These are phyloP conservation scores for Penicillium flavigenum DNA, from an alignment of 495 filamentous ascomycete species.

Conservation along the genomic window DNA sequence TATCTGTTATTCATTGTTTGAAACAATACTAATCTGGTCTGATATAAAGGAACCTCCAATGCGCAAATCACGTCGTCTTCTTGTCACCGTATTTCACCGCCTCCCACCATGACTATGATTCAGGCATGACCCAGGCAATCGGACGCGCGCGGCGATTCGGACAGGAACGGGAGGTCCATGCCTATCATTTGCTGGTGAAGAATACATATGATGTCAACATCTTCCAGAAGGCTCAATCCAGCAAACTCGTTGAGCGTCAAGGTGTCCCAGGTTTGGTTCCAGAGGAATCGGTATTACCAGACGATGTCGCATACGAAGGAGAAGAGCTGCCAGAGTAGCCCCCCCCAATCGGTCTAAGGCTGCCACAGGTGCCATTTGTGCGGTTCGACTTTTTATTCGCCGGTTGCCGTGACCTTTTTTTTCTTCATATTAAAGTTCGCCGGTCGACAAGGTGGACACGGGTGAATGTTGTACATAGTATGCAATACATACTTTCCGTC, in stretches of 20 bases:
- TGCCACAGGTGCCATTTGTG: not conserved
- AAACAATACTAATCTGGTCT: not conserved
- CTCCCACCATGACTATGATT: conserved; percentile 57
- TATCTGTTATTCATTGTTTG: not conserved
- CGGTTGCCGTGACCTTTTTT: not conserved
- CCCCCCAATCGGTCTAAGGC: not conserved
- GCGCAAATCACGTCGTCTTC: conserved; percentile 78
- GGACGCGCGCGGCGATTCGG: conserved; percentile 67
- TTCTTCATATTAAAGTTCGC: not conserved
- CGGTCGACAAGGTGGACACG: not conserved
- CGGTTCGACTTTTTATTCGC: not conserved
- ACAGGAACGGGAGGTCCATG: conserved; percentile 62
- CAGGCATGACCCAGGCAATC: conserved; percentile 66
- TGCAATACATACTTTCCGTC: no score
- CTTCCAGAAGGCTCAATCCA: conserved; percentile 45
- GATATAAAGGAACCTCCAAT: conserved; percentile 61
- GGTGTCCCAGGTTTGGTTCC: conserved; percentile 3
- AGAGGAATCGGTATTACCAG: not conserved
- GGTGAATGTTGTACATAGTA: no score
- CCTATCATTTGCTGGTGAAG: conserved; percentile 66
- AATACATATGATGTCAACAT: conserved; percentile 71
- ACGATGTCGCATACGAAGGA: conserved; percentile 6
- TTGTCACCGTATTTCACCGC: conserved; percentile 57
- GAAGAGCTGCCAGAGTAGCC: not conserved
- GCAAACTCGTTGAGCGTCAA: conserved; percentile 25